Conservation (phyloP, 208 protist species). For the Leishmania lainsoni region DNA sequence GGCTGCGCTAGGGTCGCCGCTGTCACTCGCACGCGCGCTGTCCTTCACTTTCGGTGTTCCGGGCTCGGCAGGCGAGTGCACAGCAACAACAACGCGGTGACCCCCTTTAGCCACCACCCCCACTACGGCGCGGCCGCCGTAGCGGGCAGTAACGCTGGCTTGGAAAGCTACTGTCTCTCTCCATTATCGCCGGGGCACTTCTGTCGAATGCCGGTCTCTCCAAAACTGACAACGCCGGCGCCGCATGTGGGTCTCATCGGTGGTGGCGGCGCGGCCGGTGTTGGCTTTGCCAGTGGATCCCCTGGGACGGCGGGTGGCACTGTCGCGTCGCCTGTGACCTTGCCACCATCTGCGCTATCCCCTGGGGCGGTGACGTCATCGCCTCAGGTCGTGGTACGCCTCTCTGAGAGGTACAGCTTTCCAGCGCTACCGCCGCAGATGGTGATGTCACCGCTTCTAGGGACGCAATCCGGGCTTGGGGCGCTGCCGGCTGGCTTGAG, state of each 20-base stretch:
- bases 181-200: conserved; percentile 29
- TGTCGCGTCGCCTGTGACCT: conserved; percentile 6
- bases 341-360: conserved; percentile 11
- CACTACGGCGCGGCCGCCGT: neutral
- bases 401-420: conserved; percentile 39
- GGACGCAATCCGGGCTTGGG: conserved; percentile 1
- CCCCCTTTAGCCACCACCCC: neutral
- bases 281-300: neutral
- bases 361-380: conserved; percentile 1
- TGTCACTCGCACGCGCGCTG: conserved; percentile 9
- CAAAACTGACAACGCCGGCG: conserved; percentile 3
- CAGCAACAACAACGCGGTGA: conserved; percentile 3
- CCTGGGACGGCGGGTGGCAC: neutral
- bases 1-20: conserved; percentile 14
- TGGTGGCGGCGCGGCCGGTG: neutral
- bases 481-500: neutral
- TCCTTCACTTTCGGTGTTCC: conserved; percentile 16
- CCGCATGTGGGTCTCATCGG: neutral
- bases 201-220: conserved; percentile 9
- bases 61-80: neutral
- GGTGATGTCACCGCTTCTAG: conserved; percentile 24
- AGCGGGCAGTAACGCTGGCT: neutral
- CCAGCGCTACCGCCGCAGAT: conserved; percentile 31
- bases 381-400: conserved; percentile 32
- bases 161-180: conserved; percentile 27